Evolutionary conservation across 345 rosid species (phyloP), one percentile per base, ranked within the genome.

Genomic region (Eucalyptus camaldulensis): DNA sequence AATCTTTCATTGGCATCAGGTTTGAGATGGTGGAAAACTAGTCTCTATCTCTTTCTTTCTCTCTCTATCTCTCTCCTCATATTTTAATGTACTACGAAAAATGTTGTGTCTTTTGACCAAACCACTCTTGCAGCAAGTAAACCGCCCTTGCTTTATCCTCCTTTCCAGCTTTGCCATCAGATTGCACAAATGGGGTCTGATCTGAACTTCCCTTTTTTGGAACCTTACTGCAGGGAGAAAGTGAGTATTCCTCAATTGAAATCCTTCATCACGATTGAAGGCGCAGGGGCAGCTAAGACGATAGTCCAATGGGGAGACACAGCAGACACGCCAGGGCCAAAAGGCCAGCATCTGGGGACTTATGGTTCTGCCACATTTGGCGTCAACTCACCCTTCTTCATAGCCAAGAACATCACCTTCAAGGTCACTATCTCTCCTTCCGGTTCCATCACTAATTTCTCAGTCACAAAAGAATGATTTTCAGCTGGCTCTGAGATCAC

Each of bases 301-400:
- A 94, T 92, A 21, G 96, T 98, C 85, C 94, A 98, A 92, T 97
- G 99, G 99, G 98, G 98, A 87, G 99, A 98, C 94, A 98, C 97
- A 3, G 99, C 99, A 87, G 95, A 96, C 90, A 97, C 95, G 29
- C 96, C 91, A 5, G 99, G 97, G 13, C 86, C 96, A 9, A 94
- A 22, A 88, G 98, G 99, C 22, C 92, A 89, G 25, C 99, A 96
- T 9, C 67, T 96, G 91, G 99, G 99, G 15, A 97, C 98, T 7
- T 95, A 86, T 90, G 87, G 49, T 85, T 98, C 99, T n/a, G 99
- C 99, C 65, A 96, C 99, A 47, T 98, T 98, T 88, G 97, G 97
- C 12, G 98, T 98, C 22, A 97, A 97, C 86, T 92, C 99, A 14
- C 96, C 95, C 65, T 98, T 93, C 92, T 98, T 98, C 87, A 94